Base-by-base conservation (phyloP, 2,329 filamentous ascomycete species). In the Pyrenophora teres region DNA sequence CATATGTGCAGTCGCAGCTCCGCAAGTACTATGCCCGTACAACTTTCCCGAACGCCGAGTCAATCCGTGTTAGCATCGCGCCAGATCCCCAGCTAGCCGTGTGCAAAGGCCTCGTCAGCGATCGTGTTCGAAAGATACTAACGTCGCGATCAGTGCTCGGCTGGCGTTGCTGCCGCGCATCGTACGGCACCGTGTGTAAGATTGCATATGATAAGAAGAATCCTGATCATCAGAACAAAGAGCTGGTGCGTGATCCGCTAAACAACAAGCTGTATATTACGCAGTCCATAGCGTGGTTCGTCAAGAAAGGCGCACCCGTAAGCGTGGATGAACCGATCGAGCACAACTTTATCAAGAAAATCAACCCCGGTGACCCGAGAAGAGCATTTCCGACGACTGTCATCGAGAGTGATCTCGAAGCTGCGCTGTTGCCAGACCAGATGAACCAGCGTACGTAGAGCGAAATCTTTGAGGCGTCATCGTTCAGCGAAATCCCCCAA, bases 1-100 rank as follows among this genome's bases (percentile, higher is more conserved):
- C 70, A 13, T 78, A 79, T 52, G 70, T 78, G 4, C 74, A 76
- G 40, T 56, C 64, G 1, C 57, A 65, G 6, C 63, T 77, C 2
- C 60, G 64, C 30, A 61, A 61, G 6, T 67, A 70, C 21, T 78
- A 76, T 45, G 60, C 66, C 7, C 48, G 50, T 0, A 63, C 60
- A 10, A 48, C 47, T 10, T 57, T 63, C 13, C 61, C 64, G 1
- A 68, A 70, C 15, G 63, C 65, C 5, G 53, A 46, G 6, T 58
- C 51, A 2, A 63, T 73, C 16, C 57, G 47, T 18, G 64, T 75
- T 1, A 63, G 71, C 3, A 66, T 75, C 13, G 68, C 71, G 2
- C 76, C 78, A 7, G 81, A 83, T 39, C 81, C 81, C 0, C 80
- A 83, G 47, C 77, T 84, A 0, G 80, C 81, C 4, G 81, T 83